Percentiles rank a stretch among this genome's conserved stretches.
Evolutionary conservation across 176 grass and related monocot genomes (phyloP).

Genomic region (Canna indica): DNA sequence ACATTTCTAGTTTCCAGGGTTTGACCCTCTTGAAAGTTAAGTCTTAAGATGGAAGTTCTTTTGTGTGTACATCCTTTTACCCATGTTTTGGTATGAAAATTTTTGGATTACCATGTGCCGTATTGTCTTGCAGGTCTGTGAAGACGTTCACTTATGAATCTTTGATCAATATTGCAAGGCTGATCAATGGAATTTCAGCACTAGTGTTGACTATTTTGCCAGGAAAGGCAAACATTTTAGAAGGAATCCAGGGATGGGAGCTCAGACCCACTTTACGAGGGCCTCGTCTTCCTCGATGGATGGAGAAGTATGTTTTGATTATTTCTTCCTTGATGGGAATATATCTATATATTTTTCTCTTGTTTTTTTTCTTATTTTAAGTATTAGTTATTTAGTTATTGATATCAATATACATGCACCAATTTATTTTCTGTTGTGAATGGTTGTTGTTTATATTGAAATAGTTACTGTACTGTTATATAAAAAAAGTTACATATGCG

Average conservation of each 20-base stretch:
- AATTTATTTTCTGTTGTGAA: not conserved
- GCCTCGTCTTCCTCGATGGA: slow-evolving; percentile 89
- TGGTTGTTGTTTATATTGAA: not conserved
- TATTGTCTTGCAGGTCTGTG: slow-evolving; percentile 58
- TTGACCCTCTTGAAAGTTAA: not conserved
- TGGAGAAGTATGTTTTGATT: slow-evolving; percentile 61
- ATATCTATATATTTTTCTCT: too few relatives aligned
- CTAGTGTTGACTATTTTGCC: slow-evolving; percentile 66
- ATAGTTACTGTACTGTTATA: not conserved
- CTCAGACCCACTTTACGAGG: slow-evolving; percentile 73
- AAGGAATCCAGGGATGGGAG: slow-evolving; percentile 84
- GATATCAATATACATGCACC: not conserved
- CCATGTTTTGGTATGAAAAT: slow-evolving; percentile 10
- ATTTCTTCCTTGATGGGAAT: not conserved
- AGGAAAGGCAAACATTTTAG: slow-evolving; percentile 83
- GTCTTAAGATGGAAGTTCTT: not conserved
- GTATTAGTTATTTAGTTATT: too few relatives aligned
- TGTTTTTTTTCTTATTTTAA: not conserved
- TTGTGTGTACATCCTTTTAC: slow-evolving; percentile 3
- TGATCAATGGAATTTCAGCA: slow-evolving; percentile 94
- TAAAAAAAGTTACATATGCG: too few relatives aligned
- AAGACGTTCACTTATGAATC: slow-evolving; percentile 98
- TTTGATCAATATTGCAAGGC: slow-evolving; percentile 80
- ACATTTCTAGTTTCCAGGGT: not conserved
- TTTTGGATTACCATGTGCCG: not conserved